Evolutionary conservation across 2,329 filamentous ascomycete species (phyloP), one percentile per base, ranked within the genome.

Genomic region (Exophiala aquamarina): DNA sequence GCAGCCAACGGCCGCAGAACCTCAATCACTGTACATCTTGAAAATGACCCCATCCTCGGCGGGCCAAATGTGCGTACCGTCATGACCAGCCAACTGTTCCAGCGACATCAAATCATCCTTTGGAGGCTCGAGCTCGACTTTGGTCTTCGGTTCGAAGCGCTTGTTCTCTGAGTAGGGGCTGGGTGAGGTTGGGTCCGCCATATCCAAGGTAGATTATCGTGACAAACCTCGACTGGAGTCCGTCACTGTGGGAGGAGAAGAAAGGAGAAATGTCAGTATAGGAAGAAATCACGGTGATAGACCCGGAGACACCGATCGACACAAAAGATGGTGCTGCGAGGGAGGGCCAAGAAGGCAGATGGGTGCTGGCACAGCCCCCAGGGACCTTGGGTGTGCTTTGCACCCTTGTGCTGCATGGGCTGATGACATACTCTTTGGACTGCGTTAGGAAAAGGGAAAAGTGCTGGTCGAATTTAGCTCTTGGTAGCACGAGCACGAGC

Each of bases 41-140:
- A 31, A 10, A 3, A 21, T n/a, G 7, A n/a, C 17, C 21, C 4
- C 5, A 14, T 31, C 6, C 10, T 31, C 20, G 17, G 4, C 13
- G 13, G 14, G 6, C 6, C 5, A 14, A 14, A 18, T 34, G 32
- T 17, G 68, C 82, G 62, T 75, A 95, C 93, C 93, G 65, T 93
- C 82, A 60, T 89, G 89, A 66, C 86, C 85, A 31, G 84, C 77
- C 53, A 98, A 77, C 60, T 92, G 83, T 49, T 93, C 87, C 2
- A 77, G 63, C n/a, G 84, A 83, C 61, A 98, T 96, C 29, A 81
- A 79, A 61, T 96, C 91, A 64, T 89, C 79, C 72, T 94, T 97
- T 11, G 93, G 93, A 29, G 89, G 85, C 48, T 86, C 77, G 49
- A 98, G 81, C 47, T 83, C 71, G 47, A 72, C 66, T 3, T 68